Conservation (phyloP, 1,139 yeast species). For the Geotrichum bryndzae region DNA sequence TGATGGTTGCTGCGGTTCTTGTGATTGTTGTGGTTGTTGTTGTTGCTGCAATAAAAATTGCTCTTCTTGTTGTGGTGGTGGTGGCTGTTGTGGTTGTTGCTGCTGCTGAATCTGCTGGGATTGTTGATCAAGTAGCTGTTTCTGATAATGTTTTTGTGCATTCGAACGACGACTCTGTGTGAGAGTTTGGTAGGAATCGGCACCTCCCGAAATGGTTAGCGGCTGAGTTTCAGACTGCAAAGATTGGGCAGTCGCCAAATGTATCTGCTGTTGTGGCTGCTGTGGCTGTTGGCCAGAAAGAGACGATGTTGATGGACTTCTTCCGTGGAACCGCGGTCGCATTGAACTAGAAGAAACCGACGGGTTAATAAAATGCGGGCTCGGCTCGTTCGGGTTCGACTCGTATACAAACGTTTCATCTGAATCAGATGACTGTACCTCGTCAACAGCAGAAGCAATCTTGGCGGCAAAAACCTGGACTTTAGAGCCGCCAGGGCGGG, state of each 20-base stretch:
- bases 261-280: slow-evolving; percentile 5
- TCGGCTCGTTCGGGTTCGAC: slow-evolving; percentile 35
- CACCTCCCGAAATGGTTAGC: neutral
- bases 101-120: slow-evolving; percentile 14
- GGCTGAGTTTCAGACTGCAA: neutral
- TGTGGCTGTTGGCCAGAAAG: slow-evolving; percentile 16
- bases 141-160: slow-evolving; percentile 15
- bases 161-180: slow-evolving; percentile 14
- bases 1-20: neutral
- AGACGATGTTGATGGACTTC: slow-evolving; percentile 29
- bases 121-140: slow-evolving; percentile 15
- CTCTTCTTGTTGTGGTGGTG: neutral
- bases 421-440: slow-evolving; percentile 75
- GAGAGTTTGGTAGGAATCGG: slow-evolving; percentile 16
- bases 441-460: slow-evolving; percentile 89
- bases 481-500: slow-evolving; percentile 32
- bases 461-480: slow-evolving; percentile 94
- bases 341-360: slow-evolving; percentile 13
- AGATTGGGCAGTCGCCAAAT: neutral
- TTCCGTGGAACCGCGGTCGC: slow-evolving; percentile 24
- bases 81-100: slow-evolving; percentile 5
- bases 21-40: neutral
- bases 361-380: neutral
- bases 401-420: slow-evolving; percentile 95
- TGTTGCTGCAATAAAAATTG: neutral